Conservation (phyloP, 805 yeast genomes). For the Candida morakotiae region DNA sequence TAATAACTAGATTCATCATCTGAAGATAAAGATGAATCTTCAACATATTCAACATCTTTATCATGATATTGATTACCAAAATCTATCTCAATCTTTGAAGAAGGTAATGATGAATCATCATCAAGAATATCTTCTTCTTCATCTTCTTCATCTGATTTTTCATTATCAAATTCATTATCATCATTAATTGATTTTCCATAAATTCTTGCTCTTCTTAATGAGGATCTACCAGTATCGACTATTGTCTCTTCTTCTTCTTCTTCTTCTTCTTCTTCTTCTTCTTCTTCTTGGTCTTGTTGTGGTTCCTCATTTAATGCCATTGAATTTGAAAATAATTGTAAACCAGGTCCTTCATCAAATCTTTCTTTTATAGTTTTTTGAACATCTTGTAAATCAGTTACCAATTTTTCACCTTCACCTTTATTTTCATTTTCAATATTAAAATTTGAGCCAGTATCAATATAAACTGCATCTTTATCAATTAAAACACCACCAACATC, state of each 20-base stretch:
- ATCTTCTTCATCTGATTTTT: constrained; percentile 40
- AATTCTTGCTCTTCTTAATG: constrained; percentile 58
- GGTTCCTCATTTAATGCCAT: constrained; percentile 39
- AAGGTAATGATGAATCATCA: too few relatives aligned
- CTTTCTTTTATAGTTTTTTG: constrained; percentile 56
- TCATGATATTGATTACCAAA: constrained; percentile 34
- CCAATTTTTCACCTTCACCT: constrained; percentile 85
- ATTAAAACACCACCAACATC: constrained; percentile 98
- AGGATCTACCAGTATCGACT: constrained; percentile 53
- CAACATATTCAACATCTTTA: constrained; percentile 39
- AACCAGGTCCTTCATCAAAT: constrained; percentile 60
- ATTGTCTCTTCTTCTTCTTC: constrained; percentile 31
- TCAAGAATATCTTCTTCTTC: constrained; percentile 23
- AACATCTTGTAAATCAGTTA: constrained; percentile 75
- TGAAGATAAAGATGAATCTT: constrained; percentile 43
- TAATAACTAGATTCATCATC: constrained; percentile 36
- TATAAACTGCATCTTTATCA: constrained; percentile 96
- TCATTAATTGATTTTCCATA: constrained; percentile 51
- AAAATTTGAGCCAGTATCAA: constrained; percentile 70
- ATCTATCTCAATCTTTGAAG: constrained; percentile 46
- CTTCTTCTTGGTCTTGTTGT: constrained; percentile 38
- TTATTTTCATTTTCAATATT: constrained; percentile 27
- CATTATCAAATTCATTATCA: constrained; percentile 40
- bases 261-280: constrained; percentile 16
- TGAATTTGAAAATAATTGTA: constrained; percentile 68